Evolutionary conservation across 2,329 filamentous ascomycete species (phyloP).

Genomic region (Shiraia bambusicola): DNA sequence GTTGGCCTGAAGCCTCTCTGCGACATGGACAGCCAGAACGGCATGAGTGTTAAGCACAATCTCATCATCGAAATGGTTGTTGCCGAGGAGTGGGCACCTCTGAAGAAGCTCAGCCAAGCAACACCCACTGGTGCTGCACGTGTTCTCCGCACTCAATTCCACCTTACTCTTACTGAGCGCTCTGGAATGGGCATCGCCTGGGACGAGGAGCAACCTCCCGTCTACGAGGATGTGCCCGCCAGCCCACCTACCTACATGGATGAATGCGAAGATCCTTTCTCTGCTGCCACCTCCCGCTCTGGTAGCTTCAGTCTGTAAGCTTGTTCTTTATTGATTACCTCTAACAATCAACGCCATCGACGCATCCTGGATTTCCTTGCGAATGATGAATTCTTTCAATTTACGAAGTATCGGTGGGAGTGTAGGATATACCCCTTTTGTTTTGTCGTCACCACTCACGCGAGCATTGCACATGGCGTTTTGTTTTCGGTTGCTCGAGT

Average conservation of each 20-base stretch:
- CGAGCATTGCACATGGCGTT: constrained; percentile 6
- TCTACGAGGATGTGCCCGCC: constrained; percentile 90
- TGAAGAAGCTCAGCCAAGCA: constrained; percentile 70
- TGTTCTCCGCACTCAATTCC: constrained; percentile 91
- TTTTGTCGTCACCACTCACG: constrained; percentile 7
- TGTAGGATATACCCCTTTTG: constrained; percentile 32
- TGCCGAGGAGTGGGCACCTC: constrained; percentile 77
- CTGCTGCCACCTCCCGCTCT: constrained; percentile 26
- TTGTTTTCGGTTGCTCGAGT: constrained; percentile 9
- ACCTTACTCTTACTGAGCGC: constrained; percentile 76
- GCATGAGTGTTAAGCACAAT: constrained; percentile 78
- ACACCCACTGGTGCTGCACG: constrained; percentile 88
- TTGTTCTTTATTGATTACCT: constrained; percentile 4
- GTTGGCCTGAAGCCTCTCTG: constrained; percentile 68
- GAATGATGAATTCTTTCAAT: constrained; percentile 16
- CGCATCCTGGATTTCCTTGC: constrained; percentile 25
- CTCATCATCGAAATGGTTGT: constrained; percentile 93
- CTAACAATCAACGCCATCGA: constrained; percentile 8
- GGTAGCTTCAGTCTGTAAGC: constrained; percentile 25
- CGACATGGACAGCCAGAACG: constrained; percentile 72
- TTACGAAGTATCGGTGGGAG: constrained; percentile 19
- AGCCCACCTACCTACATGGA: constrained; percentile 66
- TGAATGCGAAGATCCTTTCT: constrained; percentile 28
- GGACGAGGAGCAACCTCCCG: constrained; percentile 92
- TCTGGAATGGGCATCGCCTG: constrained; percentile 88